Evolutionary conservation across 163 green algal species (phyloP), one percentile per base, ranked within the genome.

Genomic region (Scenedesmus sp.): DNA sequence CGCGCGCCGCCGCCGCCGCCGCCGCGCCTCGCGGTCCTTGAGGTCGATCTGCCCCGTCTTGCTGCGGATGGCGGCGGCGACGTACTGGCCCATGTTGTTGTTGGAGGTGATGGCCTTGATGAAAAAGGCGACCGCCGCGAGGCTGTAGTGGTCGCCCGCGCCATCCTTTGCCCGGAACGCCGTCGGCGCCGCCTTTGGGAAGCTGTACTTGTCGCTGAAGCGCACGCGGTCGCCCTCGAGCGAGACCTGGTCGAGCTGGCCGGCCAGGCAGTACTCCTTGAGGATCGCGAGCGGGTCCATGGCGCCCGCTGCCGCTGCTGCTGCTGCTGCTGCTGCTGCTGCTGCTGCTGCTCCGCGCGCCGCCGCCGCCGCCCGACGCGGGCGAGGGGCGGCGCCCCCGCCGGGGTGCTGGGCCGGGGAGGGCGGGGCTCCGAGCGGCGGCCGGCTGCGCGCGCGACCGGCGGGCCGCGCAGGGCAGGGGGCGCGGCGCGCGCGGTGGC

Each of bases 161-260:
- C 70, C 70, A 78, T 69, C 70, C 34, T 56, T 34, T 36, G 29
- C 28, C 7, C 22, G 50, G 57, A 47, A 47, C 39, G 39, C 39
- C 7, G 39, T 10, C 7, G 47, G 45, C 42, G 29, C 56, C 29
- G 48, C 20, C 54, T 63, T 71, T 1, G 75, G 64, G 56, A 83
- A 83, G 29, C 44, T 66, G 54, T 83, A 83, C 63, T 77, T 60
- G 33, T 83, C 75, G 13, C 50, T 53, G 63, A 83, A 83, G 17
- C 36, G 26, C 9, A 83, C 51, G 34, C 48, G 62, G 22, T 57
- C 75, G 22, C 26, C 75, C 42, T 54, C 56, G 18, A 56, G 13
- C 28, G 22, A 18, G 15, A 83, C 75, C 22, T 77, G 28, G 39
- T 60, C 75, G 20, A 77, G 42, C 34, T 71, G 64, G 15, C 42